These are phyloP conservation scores for Proliferodiscus dingleyae DNA, from an alignment of 2,329 filamentous ascomycete species.

Conservation along the genomic window DNA sequence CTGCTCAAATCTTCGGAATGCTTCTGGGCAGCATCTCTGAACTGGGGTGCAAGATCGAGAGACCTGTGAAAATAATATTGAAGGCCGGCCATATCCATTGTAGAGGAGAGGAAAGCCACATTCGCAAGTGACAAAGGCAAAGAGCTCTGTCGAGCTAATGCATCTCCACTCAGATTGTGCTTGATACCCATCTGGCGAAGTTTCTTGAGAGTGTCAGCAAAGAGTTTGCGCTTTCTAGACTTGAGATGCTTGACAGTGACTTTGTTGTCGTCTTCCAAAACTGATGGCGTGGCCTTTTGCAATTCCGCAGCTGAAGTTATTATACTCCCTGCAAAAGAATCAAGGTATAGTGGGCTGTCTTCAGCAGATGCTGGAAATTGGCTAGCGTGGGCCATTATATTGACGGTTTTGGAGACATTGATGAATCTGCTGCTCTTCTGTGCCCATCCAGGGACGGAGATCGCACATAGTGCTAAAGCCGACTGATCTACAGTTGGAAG, in stretches of 20 bases:
- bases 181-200: slow-evolving; percentile 86
- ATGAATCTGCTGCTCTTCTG: slow-evolving; percentile 60
- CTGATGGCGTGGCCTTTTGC: slow-evolving; percentile 74
- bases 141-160: slow-evolving; percentile 68
- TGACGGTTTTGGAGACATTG: slow-evolving; percentile 64
- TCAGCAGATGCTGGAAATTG: slow-evolving; percentile 47
- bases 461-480: slow-evolving; percentile 25
- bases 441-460: slow-evolving; percentile 35
- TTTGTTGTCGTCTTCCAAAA: slow-evolving; percentile 84
- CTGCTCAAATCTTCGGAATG: slow-evolving; percentile 82
- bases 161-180: slow-evolving; percentile 70
- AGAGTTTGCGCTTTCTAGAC: slow-evolving; percentile 81
- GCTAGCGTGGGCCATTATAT: slow-evolving; percentile 67
- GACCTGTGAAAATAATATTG: slow-evolving; percentile 77
- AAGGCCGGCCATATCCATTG: slow-evolving; percentile 40
- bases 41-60: slow-evolving; percentile 65
- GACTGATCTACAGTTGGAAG: slow-evolving; percentile 23
- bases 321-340: slow-evolving; percentile 65
- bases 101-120: slow-evolving; percentile 38
- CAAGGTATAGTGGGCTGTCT: slow-evolving; percentile 54
- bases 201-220: slow-evolving; percentile 79
- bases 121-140: slow-evolving; percentile 64
- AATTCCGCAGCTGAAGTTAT: slow-evolving; percentile 66
- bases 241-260: slow-evolving; percentile 82
- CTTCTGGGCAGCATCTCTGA: slow-evolving; percentile 62